Evolutionary conservation across 768 basidiomycete genomes (phyloP).

Genomic region (Multifurca ochricompacta): DNA sequence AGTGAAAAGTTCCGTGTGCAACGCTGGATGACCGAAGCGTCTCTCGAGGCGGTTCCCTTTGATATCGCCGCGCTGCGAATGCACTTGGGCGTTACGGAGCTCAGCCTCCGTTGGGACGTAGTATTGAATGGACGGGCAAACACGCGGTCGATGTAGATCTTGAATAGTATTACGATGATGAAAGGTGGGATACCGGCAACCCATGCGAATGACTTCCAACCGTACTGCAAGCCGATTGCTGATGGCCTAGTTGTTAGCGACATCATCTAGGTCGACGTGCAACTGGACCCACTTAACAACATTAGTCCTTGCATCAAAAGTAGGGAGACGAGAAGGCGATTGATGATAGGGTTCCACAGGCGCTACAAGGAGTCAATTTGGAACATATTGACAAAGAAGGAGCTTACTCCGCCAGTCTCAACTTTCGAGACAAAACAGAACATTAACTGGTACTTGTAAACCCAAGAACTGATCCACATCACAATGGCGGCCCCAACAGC

Average conservation of each 20-base stretch:
- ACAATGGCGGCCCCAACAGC: constrained; percentile 73
- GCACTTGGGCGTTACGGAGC: constrained; percentile 61
- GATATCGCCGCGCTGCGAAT: constrained; percentile 71
- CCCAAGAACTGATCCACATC: constrained; percentile 80
- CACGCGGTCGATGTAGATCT: constrained; percentile 66
- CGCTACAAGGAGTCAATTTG: constrained; percentile 40
- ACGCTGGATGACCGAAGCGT: constrained; percentile 91
- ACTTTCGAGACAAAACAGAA: constrained; percentile 85
- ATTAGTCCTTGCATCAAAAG: constrained; percentile 84
- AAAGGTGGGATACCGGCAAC: constrained; percentile 80
- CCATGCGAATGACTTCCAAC: constrained; percentile 68
- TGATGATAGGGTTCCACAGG: constrained; percentile 90
- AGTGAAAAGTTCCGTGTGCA: constrained; percentile 80
- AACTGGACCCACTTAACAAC: constrained; percentile 63
- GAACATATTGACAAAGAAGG: neutral
- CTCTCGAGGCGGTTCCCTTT: constrained; percentile 71
- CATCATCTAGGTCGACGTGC: constrained; percentile 2
- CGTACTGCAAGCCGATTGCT: constrained; percentile 83
- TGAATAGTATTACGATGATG: constrained; percentile 72
- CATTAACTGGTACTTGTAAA: constrained; percentile 96
- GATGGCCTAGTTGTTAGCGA: constrained; percentile 14
- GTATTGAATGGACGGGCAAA: constrained; percentile 67
- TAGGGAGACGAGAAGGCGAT: constrained; percentile 71
- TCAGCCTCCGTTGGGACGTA: constrained; percentile 81
- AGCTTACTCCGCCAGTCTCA: constrained; percentile 86